Percentiles rank a stretch among this genome's conserved stretches.
Conservation (phyloP, 2,329 filamentous ascomycete species). For the Mycosphaerella arachidis region DNA sequence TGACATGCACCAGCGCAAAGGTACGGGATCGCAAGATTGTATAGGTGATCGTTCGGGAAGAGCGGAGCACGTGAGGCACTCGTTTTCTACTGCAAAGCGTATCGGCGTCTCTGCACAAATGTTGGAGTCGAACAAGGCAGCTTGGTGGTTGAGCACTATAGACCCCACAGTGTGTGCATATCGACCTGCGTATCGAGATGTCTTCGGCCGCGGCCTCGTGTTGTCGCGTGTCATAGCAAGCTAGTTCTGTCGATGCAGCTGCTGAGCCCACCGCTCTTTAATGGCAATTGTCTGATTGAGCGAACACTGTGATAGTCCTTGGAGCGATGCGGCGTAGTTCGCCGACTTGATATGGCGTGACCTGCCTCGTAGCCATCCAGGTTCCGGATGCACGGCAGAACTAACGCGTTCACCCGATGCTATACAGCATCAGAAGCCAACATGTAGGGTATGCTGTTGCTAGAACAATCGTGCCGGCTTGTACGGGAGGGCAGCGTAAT, state of each 20-base stretch:
- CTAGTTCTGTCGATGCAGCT: neutral
- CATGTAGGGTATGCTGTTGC: neutral
- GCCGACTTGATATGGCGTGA: neutral
- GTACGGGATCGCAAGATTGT: neutral
- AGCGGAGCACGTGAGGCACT: neutral
- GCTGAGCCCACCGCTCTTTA: neutral
- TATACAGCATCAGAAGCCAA: neutral
- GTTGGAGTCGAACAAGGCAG: conserved; percentile 1
- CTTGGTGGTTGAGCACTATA: neutral
- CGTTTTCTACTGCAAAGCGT: neutral
- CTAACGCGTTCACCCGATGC: neutral
- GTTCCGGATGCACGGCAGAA: neutral
- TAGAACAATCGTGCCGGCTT: neutral
- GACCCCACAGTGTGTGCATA: neutral
- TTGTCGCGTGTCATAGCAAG: neutral
- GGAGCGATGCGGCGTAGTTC: neutral
- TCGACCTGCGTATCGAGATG: neutral
- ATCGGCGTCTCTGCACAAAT: neutral
- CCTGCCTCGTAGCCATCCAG: neutral
- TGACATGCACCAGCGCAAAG: neutral
- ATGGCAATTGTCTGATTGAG: neutral
- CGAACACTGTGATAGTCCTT: conserved; percentile 1
- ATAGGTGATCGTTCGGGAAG: neutral
- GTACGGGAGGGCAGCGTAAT: neutral
- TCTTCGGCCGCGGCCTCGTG: neutral